Evolutionary conservation across 2,329 filamentous ascomycete species (phyloP).

Genomic region (Delphinella strobiligena): DNA sequence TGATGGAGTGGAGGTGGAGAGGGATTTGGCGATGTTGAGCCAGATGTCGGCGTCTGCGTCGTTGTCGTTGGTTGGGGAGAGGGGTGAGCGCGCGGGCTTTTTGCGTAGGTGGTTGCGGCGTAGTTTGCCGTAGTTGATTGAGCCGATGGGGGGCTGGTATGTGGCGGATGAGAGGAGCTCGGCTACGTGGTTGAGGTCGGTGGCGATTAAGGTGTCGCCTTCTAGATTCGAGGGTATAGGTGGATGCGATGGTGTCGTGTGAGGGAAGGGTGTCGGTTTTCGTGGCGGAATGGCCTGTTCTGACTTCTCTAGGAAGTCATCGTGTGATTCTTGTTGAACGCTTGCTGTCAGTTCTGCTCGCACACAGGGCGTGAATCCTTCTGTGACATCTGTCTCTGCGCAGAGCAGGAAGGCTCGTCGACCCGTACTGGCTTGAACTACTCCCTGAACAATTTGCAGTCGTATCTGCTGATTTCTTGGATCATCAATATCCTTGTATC

Average conservation of each 20-base stretch:
- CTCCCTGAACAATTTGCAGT: constrained; percentile 17
- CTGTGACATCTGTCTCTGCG: constrained; percentile 18
- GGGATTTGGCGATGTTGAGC: neutral
- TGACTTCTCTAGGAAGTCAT: neutral
- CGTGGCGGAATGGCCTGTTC: neutral
- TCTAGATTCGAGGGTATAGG: neutral
- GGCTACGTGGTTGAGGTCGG: neutral
- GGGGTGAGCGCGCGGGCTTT: too few relatives aligned
- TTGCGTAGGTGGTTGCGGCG: neutral
- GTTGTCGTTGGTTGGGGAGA: too few relatives aligned
- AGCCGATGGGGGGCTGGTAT: neutral
- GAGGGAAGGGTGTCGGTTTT: neutral
- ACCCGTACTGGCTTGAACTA: constrained; percentile 17
- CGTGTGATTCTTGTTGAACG: neutral
- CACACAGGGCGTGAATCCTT: neutral
- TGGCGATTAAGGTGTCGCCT: neutral
- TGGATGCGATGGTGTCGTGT: neutral
- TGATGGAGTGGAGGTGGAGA: neutral
- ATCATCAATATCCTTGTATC: neutral
- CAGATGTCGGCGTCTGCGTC: neutral
- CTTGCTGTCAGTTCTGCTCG: neutral
- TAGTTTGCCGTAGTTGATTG: neutral
- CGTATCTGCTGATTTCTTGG: constrained; percentile 11
- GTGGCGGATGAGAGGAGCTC: neutral
- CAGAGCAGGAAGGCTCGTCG: constrained; percentile 14